phyloP scores from a whole-genome alignment of 257 asterid species.

The Salvia hispanica region DNA sequence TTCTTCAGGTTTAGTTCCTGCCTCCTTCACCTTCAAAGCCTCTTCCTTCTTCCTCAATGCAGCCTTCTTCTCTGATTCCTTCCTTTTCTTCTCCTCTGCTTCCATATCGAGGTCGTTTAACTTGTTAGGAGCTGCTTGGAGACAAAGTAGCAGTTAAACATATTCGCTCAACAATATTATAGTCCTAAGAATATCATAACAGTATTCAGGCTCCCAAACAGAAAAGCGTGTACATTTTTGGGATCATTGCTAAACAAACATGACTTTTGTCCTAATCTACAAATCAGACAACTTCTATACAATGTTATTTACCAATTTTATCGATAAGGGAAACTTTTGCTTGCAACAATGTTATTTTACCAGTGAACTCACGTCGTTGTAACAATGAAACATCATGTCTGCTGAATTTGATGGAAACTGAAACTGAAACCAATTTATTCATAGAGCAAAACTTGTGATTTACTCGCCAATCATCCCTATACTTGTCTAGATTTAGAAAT shows the following conservation, averaged over 20 bases:
- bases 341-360: not conserved
- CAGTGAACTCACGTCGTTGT: not conserved
- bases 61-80: too few species aligned
- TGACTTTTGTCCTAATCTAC: not conserved
- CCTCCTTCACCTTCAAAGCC: too few species aligned
- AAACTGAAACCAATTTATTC: not conserved
- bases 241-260: not conserved
- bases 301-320: too few species aligned
- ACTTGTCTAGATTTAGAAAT: not conserved
- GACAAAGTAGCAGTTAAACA: not conserved
- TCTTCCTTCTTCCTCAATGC: too few species aligned
- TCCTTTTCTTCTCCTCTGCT: too few species aligned
- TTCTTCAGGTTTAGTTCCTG: too few species aligned
- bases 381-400: not conserved
- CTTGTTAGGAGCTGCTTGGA: slow-evolving; percentile 57
- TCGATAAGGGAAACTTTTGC: not conserved
- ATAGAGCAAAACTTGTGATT: not conserved
- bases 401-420: not conserved
- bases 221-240: not conserved
- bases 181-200: slow-evolving; percentile 5
- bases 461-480: not conserved
- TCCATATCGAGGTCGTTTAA: slow-evolving; percentile 86
- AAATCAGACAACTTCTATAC: not conserved
- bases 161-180: not conserved
- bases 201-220: not conserved